Conservation (phyloP, 257 asterid species). For the Jacaranda copaia region DNA sequence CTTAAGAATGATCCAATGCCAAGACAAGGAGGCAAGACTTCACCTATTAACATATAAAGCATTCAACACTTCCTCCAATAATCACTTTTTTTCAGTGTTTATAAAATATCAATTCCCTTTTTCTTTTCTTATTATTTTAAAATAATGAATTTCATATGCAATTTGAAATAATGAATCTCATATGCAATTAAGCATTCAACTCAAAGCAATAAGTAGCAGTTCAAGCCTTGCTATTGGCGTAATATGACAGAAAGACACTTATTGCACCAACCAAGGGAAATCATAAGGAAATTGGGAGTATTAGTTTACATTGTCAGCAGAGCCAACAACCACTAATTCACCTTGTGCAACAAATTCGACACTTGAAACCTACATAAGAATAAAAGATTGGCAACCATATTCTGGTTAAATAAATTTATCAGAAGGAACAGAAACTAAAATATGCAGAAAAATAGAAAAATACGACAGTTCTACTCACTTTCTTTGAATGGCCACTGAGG, state of each 20-base stretch:
- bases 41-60: not conserved
- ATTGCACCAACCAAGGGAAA: not conserved
- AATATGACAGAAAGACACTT: not conserved
- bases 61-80: not conserved
- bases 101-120: not conserved
- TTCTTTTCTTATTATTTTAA: no score
- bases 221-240: not conserved
- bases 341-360: constrained; percentile 88
- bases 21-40: not conserved
- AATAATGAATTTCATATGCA: no score
- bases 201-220: no score
- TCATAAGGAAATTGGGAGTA: not conserved
- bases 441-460: constrained; percentile 15
- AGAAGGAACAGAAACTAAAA: constrained; percentile 14
- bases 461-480: constrained; percentile 53
- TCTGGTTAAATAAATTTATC: not conserved
- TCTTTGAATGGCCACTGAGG: constrained; percentile 95
- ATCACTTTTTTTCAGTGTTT: not conserved
- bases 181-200: no score
- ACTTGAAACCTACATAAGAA: constrained; percentile 65
- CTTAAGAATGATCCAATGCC: constrained; percentile 4
- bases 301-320: constrained; percentile 85
- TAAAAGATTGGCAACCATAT: constrained; percentile 26
- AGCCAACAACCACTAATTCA: constrained; percentile 78
- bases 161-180: no score